phyloP scores from a whole-genome alignment of 805 yeast species.

The Pichia heedii region DNA sequence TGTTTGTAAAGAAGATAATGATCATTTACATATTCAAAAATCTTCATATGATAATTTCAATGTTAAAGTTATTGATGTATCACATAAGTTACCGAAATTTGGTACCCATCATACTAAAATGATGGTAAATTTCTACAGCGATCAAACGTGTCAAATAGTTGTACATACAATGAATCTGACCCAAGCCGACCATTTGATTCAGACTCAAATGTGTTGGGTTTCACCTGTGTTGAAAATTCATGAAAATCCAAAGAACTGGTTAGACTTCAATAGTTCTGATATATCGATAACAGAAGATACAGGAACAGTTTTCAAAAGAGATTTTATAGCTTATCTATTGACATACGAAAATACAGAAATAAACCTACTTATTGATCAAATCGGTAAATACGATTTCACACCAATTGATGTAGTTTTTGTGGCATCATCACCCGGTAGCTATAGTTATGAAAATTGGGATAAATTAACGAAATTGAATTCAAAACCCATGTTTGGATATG shows the following conservation, averaged over 20 bases:
- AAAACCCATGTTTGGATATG: conserved; percentile 35
- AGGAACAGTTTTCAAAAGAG: conserved; percentile 34
- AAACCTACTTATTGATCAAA: conserved; percentile 18
- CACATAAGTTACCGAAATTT: conserved; percentile 22
- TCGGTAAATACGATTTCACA: conserved; percentile 36
- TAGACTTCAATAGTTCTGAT: conserved; percentile 3
- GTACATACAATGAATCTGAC: conserved; percentile 56
- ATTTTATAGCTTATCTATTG: conserved; percentile 35
- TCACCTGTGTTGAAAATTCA: conserved; percentile 35
- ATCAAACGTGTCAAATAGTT: conserved; percentile 39
- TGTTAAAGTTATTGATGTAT: conserved; percentile 23
- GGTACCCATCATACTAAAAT: conserved; percentile 59
- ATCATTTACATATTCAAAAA: conserved; percentile 28
- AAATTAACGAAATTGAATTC: conserved; percentile 1
- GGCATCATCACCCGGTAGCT: conserved; percentile 45
- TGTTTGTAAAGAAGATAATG: conserved; percentile 25
- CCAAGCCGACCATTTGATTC: conserved; percentile 40
- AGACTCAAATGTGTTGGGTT: conserved; percentile 62
- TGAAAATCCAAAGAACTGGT: neutral
- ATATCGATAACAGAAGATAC: conserved; percentile 6
- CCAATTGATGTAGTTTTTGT: conserved; percentile 43
- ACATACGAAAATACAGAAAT: conserved; percentile 31
- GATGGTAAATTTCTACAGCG: conserved; percentile 48
- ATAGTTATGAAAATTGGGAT: conserved; percentile 15
- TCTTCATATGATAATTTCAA: conserved; percentile 13